These are phyloP conservation scores for Fonsecaea erecta DNA, from an alignment of 2,329 filamentous ascomycete genomes.

Conservation along the genomic window DNA sequence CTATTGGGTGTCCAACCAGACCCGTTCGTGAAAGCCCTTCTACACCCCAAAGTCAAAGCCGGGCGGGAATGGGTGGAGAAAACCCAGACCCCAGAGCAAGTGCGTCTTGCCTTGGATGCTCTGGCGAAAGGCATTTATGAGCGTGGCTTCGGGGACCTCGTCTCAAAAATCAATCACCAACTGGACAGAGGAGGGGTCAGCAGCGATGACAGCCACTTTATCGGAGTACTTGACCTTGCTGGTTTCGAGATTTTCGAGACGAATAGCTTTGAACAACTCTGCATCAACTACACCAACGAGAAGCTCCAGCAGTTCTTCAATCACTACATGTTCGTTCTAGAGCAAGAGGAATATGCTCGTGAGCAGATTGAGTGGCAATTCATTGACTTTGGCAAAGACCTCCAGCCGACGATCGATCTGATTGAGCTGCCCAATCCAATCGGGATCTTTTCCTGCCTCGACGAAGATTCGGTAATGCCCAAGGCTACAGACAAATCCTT, in stretches of 20 bases:
- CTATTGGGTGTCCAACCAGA: conserved; percentile 84
- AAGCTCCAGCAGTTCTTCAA: conserved; percentile 99
- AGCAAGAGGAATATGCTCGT: conserved; percentile 96
- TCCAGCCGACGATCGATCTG: conserved; percentile 96
- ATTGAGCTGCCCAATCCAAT: conserved; percentile 97
- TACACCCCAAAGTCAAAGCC: conserved; percentile 93
- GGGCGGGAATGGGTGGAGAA: conserved; percentile 99
- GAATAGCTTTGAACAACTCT: conserved; percentile 98
- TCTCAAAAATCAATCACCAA: conserved; percentile 87
- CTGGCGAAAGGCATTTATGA: conserved; percentile 98
- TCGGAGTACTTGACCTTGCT: conserved; percentile 97
- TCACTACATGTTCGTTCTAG: conserved; percentile 99
- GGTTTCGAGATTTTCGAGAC: conserved; percentile 98
- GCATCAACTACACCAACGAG: conserved; percentile 99
- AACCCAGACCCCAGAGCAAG: conserved; percentile 95
- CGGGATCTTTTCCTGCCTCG: conserved; percentile 96
- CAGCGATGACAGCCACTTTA: conserved; percentile 89
- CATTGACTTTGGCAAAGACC: conserved; percentile 95
- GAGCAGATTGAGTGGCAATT: conserved; percentile 99
- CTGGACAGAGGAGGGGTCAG: conserved; percentile 84
- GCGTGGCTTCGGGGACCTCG: conserved; percentile 89
- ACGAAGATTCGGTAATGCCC: conserved; percentile 98
- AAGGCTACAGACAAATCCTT: conserved; percentile 97
- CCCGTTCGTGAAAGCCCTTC: conserved; percentile 81
- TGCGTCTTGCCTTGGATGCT: conserved; percentile 85